A percentile compares a stretch with the other conserved stretches of the same genome.
Evolutionary conservation across 2,329 filamentous ascomycete species (phyloP).

Genomic region (Geosmithia morbida): DNA sequence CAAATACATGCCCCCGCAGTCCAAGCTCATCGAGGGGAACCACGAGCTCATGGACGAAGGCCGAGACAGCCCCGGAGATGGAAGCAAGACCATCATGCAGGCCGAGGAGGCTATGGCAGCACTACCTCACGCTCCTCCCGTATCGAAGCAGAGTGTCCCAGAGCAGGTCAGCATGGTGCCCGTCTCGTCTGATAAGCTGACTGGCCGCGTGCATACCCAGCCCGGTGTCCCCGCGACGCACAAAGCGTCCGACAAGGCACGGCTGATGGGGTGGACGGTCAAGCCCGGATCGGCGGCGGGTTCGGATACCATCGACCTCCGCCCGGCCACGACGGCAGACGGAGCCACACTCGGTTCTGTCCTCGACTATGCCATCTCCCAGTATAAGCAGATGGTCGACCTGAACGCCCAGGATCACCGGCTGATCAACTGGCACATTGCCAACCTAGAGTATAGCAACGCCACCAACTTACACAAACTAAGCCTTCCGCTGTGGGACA

Average conservation of each 20-base stretch:
- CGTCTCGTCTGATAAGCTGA: constrained; percentile 52
- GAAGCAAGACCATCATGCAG: constrained; percentile 53
- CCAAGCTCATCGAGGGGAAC: constrained; percentile 68
- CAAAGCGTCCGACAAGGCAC: constrained; percentile 64
- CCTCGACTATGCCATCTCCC: constrained; percentile 78
- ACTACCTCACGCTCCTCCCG: constrained; percentile 36
- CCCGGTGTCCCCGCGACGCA: constrained; percentile 53
- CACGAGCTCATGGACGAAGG: constrained; percentile 69
- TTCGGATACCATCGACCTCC: constrained; percentile 57
- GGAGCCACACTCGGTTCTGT: constrained; percentile 75
- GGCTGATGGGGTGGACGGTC: constrained; percentile 70
- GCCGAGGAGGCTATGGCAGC: constrained; percentile 56
- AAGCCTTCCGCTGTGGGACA: constrained; percentile 86
- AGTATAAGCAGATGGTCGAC: constrained; percentile 74
- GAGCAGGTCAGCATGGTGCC: constrained; percentile 43
- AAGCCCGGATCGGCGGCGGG: constrained; percentile 43
- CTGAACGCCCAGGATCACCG: constrained; percentile 77
- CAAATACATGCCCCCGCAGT: constrained; percentile 60
- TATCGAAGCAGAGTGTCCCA: constrained; percentile 38
- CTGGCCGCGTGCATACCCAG: constrained; percentile 58
- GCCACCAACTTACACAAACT: constrained; percentile 76
- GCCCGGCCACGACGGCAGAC: constrained; percentile 44
- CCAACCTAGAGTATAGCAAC: constrained; percentile 96
- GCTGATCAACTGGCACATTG: constrained; percentile 94
- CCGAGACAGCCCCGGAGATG: constrained; percentile 59